Evolutionary conservation across 306 rosid genomes (phyloP).

Genomic region (cucumber (Cucumis sativus)): Cucumber_9930_V3 NC_026656.2:20184501-20185000

Average conservation of each 20-base stretch:
- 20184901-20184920: slow-evolving; percentile 19
- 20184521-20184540: slow-evolving; percentile 44
- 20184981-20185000: slow-evolving; percentile 27
- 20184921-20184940: slow-evolving; percentile 32
- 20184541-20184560: slow-evolving; percentile 30
- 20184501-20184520: slow-evolving; percentile 49
- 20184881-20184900: slow-evolving; percentile 38
- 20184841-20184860: slow-evolving; percentile 41
- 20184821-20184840: slow-evolving; percentile 26
- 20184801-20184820: slow-evolving; percentile 13
- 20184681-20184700: slow-evolving; percentile 44
- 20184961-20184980: slow-evolving; percentile 47
- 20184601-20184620: slow-evolving; percentile 27
- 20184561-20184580: slow-evolving; percentile 35
- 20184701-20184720: slow-evolving; percentile 22
- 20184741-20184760: slow-evolving; percentile 35
- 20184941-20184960: slow-evolving; percentile 51
- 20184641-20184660: slow-evolving; percentile 41
- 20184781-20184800: slow-evolving; percentile 48
- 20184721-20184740: slow-evolving; percentile 47
- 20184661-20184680: slow-evolving; percentile 36
- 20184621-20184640: slow-evolving; percentile 32
- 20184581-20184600: slow-evolving; percentile 44
- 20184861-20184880: slow-evolving; percentile 54
- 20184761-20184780: slow-evolving; percentile 28